phyloP scores from a whole-genome alignment of 2,329 filamentous ascomycete genomes.

The Huntiella decipiens region DNA sequence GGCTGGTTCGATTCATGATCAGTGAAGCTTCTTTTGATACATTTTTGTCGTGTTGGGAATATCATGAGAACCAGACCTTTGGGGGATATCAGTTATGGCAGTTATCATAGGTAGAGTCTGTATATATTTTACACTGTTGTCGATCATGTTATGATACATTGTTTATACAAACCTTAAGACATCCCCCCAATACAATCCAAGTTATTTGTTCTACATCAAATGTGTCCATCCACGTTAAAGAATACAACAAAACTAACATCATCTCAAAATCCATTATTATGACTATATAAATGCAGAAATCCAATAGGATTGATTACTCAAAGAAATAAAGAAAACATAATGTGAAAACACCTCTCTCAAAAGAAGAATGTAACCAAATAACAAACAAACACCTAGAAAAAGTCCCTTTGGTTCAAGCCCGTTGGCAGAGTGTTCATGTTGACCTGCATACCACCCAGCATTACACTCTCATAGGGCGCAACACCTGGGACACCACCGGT shows the following conservation, averaged over 20 bases:
- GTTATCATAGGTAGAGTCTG: too few relatives aligned
- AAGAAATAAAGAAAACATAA: slow-evolving; percentile 1
- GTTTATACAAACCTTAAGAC: too few relatives aligned
- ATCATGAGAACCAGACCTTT: too few relatives aligned
- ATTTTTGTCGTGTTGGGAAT: background rate
- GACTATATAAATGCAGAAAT: background rate
- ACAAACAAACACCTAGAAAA: slow-evolving; percentile 27
- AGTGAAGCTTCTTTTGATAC: background rate
- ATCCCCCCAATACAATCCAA: too few relatives aligned
- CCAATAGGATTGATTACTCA: background rate
- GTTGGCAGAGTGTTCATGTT: slow-evolving; percentile 25
- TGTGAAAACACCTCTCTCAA: background rate
- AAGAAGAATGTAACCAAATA: too few relatives aligned
- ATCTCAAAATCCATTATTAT: background rate
- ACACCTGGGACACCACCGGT: slow-evolving; percentile 16
- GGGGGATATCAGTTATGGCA: too few relatives aligned
- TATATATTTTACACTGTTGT: too few relatives aligned
- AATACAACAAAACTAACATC: too few relatives aligned
- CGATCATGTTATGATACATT: too few relatives aligned
- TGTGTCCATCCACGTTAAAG: too few relatives aligned
- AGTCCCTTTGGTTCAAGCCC: slow-evolving; percentile 33
- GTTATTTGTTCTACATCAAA: too few relatives aligned
- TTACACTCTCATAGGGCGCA: slow-evolving; percentile 25
- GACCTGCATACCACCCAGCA: slow-evolving; percentile 10
- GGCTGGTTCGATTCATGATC: slow-evolving; percentile 2